Evolutionary conservation across 495 filamentous ascomycete species (phyloP).

Genomic region (Aspergillus indologenus): DNA sequence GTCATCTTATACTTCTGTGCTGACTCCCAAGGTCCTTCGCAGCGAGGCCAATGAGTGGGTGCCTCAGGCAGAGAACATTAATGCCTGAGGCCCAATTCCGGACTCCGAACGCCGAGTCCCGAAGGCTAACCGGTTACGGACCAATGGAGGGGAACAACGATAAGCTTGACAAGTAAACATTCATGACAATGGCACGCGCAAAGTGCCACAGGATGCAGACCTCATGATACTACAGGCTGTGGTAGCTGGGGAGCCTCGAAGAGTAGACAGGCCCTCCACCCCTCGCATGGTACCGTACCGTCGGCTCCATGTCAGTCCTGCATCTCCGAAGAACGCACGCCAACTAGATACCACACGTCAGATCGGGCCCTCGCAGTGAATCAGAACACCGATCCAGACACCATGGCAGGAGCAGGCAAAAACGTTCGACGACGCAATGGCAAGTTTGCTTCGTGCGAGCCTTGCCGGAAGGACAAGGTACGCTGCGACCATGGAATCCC

Average conservation of each 20-base stretch:
- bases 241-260: no score
- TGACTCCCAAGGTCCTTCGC: not conserved
- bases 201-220: no score
- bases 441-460: not conserved
- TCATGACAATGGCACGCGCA: not conserved
- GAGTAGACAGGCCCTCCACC: no score
- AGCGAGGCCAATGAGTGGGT: no score
- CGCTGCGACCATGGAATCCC: conserved; percentile 1
- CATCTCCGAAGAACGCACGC: not conserved
- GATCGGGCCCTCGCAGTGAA: not conserved
- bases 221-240: no score
- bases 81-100: not conserved
- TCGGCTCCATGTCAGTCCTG: no score
- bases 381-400: not conserved
- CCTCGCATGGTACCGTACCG: no score
- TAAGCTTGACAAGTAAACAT: not conserved
- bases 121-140: not conserved
- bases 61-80: not conserved
- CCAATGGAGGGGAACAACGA: not conserved
- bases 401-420: no score
- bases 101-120: not conserved
- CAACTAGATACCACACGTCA: not conserved
- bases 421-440: not conserved
- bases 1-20: no score
- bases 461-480: conserved; percentile 4